phyloP scores from a whole-genome alignment of 768 basidiomycete species.

The Boletus tomentosulus region DNA sequence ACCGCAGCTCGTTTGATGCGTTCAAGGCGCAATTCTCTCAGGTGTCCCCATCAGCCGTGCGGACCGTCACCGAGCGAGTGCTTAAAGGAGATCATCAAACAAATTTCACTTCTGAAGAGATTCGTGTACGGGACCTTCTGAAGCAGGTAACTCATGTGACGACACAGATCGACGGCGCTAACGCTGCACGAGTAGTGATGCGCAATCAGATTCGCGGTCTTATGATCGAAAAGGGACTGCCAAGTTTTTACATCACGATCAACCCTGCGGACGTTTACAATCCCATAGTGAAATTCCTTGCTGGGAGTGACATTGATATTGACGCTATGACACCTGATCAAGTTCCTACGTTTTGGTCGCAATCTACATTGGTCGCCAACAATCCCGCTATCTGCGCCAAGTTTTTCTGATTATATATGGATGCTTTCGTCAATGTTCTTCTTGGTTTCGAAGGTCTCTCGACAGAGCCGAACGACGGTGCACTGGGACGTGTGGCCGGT shows the following conservation, averaged over 20 bases:
- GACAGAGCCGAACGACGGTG: neutral
- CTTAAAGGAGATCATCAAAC: too few species aligned
- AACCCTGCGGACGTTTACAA: neutral
- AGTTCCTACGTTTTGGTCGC: neutral
- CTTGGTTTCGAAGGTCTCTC: neutral
- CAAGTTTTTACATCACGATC: neutral
- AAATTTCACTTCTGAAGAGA: too few species aligned
- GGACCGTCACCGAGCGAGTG: too few species aligned
- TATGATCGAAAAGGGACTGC: neutral
- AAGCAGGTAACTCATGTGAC: too few species aligned
- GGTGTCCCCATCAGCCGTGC: too few species aligned
- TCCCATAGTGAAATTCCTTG: neutral
- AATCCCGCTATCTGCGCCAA: neutral
- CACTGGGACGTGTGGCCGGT: neutral
- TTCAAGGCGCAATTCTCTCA: too few species aligned
- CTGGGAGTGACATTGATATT: neutral
- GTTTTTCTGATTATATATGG: neutral
- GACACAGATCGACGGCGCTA: too few species aligned
- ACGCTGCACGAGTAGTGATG: neutral
- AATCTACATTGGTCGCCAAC: neutral
- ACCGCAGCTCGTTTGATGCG: too few species aligned
- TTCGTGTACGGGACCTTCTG: too few species aligned
- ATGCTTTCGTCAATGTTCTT: neutral
- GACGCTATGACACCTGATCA: neutral
- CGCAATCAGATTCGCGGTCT: neutral